Percentiles rank a stretch among this genome's conserved stretches.
Evolutionary conservation across 2,329 filamentous ascomycete species (phyloP).

Genomic region (Thielaviopsis populi): DNA sequence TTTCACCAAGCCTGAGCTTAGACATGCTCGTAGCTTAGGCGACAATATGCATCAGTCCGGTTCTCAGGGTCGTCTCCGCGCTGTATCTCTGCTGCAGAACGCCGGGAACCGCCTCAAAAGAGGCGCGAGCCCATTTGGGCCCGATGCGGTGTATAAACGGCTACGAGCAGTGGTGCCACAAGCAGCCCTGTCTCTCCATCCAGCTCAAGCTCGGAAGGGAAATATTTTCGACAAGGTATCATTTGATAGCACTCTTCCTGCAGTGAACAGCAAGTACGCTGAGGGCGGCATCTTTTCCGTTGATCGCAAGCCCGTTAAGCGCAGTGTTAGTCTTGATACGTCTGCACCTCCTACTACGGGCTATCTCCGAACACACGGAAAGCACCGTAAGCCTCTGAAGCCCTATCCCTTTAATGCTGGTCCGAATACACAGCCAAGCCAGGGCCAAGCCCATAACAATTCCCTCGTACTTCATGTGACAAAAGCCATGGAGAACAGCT

Average conservation of each 20-base stretch:
- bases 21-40: constrained; percentile 42
- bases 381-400: constrained; percentile 22
- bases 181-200: constrained; percentile 17
- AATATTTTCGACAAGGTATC: constrained; percentile 41
- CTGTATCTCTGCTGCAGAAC: constrained; percentile 20
- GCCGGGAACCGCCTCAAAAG: constrained; percentile 27
- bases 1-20: constrained; percentile 45
- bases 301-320: constrained; percentile 23
- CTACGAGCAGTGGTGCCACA: constrained; percentile 33
- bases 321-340: constrained; percentile 22
- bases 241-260: constrained; percentile 37
- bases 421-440: neutral
- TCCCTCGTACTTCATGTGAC: constrained; percentile 27
- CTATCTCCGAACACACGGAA: constrained; percentile 35
- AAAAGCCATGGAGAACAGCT: constrained; percentile 24
- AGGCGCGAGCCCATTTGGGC: constrained; percentile 41
- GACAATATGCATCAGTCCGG: constrained; percentile 23
- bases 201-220: constrained; percentile 23
- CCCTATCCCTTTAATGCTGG: neutral
- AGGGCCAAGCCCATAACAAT: constrained; percentile 15
- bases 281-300: constrained; percentile 40
- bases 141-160: constrained; percentile 43
- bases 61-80: constrained; percentile 8
- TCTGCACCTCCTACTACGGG: constrained; percentile 32
- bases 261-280: constrained; percentile 44